Base-by-base conservation (phyloP, 2,329 filamentous ascomycete species). In the Aspergillus quadrilineatus region DNA sequence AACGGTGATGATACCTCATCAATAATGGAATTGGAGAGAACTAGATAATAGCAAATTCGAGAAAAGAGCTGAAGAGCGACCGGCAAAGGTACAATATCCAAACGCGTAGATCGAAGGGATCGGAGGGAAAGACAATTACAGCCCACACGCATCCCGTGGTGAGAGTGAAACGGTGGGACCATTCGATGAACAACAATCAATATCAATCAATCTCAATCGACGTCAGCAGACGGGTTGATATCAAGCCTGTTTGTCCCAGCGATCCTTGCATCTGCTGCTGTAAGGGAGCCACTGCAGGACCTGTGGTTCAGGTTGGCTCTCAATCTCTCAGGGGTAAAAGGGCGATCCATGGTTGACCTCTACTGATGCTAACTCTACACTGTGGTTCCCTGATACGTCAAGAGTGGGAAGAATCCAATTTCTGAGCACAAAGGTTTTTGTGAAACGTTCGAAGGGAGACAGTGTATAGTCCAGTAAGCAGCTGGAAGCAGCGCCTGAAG, bases 171-270 rank as follows among this genome's bases (percentile, higher is more conserved):
- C 14, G 26, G 34, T 26, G 2, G 17, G n/a, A 30, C 14, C 22
- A 22, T 22, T 9, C 22, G 32, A 41, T 17, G 9, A 6, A 34
- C 28, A n/a, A 28, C 28, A 17, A 26, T 22, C 32, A 9, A 9
- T 41, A 34, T 28, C 42, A 29, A 51, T 30, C 47, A 39, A n/a
- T 22, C 4, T 22, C 34, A 29, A 39, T 6, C 47, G 34, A 50
- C 47, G 47, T 39, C 34, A 50, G 37, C 30, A 29, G 17, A 53
- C 34, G 44, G 30, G 45, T 37, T 55, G 53, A 50, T 55, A 48
- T 53, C 51, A 53, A 42, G 29, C 36, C 17, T 45, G 51, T 47
- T 48, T 53, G 43, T 47, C 39, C 29, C 37, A 43, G 44, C 28
- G 34, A 47, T 53, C 51, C 51, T 53, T 53, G 42, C 51, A 53